These are phyloP conservation scores for Mesotaenium endlicherianum DNA, from an alignment of 139 green algal genomes.

Conservation along the genomic window DNA sequence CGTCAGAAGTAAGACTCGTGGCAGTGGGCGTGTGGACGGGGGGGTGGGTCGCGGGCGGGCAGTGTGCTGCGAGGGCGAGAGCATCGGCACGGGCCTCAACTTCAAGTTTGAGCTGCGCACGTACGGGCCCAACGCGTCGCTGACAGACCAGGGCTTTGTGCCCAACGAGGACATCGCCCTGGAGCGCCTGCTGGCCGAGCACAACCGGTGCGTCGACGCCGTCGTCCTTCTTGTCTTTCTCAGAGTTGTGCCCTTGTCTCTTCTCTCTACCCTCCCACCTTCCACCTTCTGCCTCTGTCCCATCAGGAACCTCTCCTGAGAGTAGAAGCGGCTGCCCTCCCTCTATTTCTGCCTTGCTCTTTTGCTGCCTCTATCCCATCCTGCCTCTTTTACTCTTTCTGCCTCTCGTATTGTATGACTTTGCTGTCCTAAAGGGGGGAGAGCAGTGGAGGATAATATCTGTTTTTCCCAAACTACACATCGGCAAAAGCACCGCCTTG, in stretches of 20 bases:
- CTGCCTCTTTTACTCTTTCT: neutral
- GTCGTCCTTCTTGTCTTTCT: neutral
- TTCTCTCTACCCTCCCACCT: neutral
- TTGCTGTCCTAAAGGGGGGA: no score
- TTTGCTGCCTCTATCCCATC: neutral
- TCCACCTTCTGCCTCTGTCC: neutral
- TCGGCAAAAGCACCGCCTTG: no score
- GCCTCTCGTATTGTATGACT: no score
- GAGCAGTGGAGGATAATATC: no score
- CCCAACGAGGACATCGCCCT: no score
- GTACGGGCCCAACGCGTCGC: neutral
- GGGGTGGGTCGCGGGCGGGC: neutral
- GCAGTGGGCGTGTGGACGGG: neutral
- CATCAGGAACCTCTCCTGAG: neutral
- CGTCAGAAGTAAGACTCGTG: neutral
- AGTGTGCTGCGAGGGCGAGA: slow-evolving; percentile 8
- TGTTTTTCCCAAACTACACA: no score
- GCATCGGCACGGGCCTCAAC: neutral
- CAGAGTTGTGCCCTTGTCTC: neutral
- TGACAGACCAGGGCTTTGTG: neutral
- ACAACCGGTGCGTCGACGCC: no score
- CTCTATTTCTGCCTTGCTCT: neutral
- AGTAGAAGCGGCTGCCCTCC: no score
- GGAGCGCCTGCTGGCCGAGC: no score
- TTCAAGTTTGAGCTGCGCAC: neutral